Evolutionary conservation across 2,329 filamentous ascomycete genomes (phyloP).

Genomic region (Hymenoscyphus scutula): DNA sequence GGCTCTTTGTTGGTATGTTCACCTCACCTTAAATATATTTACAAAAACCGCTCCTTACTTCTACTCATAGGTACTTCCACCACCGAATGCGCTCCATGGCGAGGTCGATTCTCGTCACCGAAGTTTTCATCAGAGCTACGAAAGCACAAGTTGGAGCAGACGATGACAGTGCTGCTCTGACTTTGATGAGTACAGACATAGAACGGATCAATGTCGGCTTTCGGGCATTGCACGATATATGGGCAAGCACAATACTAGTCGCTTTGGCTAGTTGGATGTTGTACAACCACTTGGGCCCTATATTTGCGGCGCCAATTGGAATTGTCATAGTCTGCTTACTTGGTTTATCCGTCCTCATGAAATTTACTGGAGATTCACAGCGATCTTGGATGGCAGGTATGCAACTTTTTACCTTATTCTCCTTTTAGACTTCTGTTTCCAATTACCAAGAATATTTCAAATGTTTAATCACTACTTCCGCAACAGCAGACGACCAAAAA

Average conservation of each 20-base stretch:
- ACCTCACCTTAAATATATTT: not conserved
- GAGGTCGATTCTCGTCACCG: slow-evolving; percentile 42
- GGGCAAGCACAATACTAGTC: slow-evolving; percentile 39
- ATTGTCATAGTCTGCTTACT: slow-evolving; percentile 40
- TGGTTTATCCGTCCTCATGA: slow-evolving; percentile 20
- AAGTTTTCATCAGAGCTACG: slow-evolving; percentile 49
- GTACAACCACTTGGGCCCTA: slow-evolving; percentile 32
- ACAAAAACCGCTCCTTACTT: not conserved
- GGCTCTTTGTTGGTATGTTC: slow-evolving; percentile 28
- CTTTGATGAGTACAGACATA: slow-evolving; percentile 47
- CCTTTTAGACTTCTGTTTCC: too few relatives aligned
- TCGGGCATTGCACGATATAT: slow-evolving; percentile 36
- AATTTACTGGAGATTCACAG: slow-evolving; percentile 23
- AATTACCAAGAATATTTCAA: too few relatives aligned
- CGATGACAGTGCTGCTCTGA: slow-evolving; percentile 41
- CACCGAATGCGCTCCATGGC: slow-evolving; percentile 44
- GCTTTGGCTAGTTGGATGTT: slow-evolving; percentile 38
- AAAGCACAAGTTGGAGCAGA: slow-evolving; percentile 32
- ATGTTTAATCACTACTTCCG: too few relatives aligned
- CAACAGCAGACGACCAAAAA: too few relatives aligned
- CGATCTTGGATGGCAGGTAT: slow-evolving; percentile 25
- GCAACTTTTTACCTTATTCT: too few relatives aligned
- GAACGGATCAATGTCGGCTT: slow-evolving; percentile 35
- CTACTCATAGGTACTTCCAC: slow-evolving; percentile 24
- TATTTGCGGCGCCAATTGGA: slow-evolving; percentile 41